A percentile compares a stretch with the other conserved stretches of the same genome.
Conservation (phyloP, 352 stramenopile species). For the Phytophthora multivora region DNA sequence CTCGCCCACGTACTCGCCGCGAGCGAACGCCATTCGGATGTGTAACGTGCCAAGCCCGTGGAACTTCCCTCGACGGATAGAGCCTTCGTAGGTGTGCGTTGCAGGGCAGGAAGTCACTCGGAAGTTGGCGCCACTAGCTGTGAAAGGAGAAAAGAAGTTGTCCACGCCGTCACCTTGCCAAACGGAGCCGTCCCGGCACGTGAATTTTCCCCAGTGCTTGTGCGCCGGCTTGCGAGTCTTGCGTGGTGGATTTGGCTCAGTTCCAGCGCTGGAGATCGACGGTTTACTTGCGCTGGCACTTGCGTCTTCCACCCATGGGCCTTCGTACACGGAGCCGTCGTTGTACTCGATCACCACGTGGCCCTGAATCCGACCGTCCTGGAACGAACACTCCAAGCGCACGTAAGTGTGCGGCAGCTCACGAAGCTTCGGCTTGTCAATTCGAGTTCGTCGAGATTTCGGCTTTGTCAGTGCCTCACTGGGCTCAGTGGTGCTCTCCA, state of each 20-base stretch:
- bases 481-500: neutral
- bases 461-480: neutral
- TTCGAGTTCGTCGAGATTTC: constrained; percentile 8
- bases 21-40: constrained; percentile 60
- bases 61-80: constrained; percentile 61
- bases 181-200: constrained; percentile 63
- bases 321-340: constrained; percentile 80
- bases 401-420: constrained; percentile 73
- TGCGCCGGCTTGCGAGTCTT: constrained; percentile 48
- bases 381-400: constrained; percentile 75
- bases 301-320: constrained; percentile 74
- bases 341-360: constrained; percentile 79
- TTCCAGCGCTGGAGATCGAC: constrained; percentile 26
- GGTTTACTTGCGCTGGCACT: constrained; percentile 50
- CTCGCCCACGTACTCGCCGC: constrained; percentile 81
- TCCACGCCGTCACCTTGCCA: constrained; percentile 81
- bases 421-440: constrained; percentile 18
- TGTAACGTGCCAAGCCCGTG: constrained; percentile 76
- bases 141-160: constrained; percentile 85
- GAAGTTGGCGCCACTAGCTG: constrained; percentile 59
- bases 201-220: constrained; percentile 81
- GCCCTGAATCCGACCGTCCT: constrained; percentile 66
- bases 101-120: constrained; percentile 54
- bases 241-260: constrained; percentile 37
- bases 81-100: constrained; percentile 56